Evolutionary conservation across 1,139 yeast species (phyloP).

Genomic region (Candida sojae): DNA sequence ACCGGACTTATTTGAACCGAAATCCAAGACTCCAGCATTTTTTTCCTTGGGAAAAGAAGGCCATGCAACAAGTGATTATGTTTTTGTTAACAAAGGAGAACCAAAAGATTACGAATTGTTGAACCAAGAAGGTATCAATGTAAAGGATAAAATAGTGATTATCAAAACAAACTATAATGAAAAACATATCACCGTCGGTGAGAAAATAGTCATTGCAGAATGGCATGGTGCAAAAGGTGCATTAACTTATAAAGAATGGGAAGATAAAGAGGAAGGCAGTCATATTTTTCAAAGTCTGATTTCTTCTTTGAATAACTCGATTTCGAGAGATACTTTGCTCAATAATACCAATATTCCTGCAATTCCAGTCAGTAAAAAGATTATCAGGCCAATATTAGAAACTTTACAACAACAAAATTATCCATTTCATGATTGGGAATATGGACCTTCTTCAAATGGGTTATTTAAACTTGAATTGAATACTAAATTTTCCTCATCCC

Average conservation of each 20-base stretch:
- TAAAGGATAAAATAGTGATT: constrained; percentile 31
- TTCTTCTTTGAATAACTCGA: constrained; percentile 9
- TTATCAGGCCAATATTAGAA: constrained; percentile 33
- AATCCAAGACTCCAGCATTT: constrained; percentile 38
- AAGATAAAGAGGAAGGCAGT: constrained; percentile 7
- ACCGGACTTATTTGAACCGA: constrained; percentile 28
- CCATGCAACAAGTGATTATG: constrained; percentile 23
- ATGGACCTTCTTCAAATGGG: constrained; percentile 19
- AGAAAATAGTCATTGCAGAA: constrained; percentile 30
- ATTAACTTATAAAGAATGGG: constrained; percentile 25
- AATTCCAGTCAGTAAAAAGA: constrained; percentile 36
- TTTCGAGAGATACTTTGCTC: constrained; percentile 12
- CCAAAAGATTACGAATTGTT: constrained; percentile 30
- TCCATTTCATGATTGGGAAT: constrained; percentile 28
- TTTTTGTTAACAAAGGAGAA: constrained; percentile 35
- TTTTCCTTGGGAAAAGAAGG: constrained; percentile 34
- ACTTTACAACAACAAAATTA: constrained; percentile 19
- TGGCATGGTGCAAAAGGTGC: constrained; percentile 30
- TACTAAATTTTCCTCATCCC: constrained; percentile 17
- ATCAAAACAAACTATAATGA: constrained; percentile 19
- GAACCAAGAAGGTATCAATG: constrained; percentile 19
- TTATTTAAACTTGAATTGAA: constrained; percentile 22
- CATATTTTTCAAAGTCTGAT: constrained; percentile 6
- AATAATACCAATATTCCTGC: constrained; percentile 26
- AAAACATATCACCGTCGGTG: constrained; percentile 21